These are phyloP conservation scores for Vaccinium vitisidaea DNA, from an alignment of 148 eudicot species.

Conservation along the genomic window DNA sequence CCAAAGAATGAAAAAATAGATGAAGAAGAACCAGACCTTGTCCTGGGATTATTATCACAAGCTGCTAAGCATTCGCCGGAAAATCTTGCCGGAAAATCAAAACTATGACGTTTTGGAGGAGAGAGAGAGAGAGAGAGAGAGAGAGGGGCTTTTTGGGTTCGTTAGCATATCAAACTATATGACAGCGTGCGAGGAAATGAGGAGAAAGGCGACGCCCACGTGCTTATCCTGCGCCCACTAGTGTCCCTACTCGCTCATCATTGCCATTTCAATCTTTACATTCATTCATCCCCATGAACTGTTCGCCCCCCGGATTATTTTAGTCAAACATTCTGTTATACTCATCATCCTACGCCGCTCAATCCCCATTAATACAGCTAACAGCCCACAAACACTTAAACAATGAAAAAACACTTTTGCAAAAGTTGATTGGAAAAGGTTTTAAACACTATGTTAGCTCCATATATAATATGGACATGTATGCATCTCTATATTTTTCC, in stretches of 20 bases:
- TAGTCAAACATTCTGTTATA: conserved; percentile 23
- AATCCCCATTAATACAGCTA: neutral
- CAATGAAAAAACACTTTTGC: neutral
- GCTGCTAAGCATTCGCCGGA: conserved; percentile 21
- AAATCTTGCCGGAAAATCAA: neutral
- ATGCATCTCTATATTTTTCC: neutral
- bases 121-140: neutral
- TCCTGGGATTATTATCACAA: conserved; percentile 11
- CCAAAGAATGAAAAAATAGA: no score
- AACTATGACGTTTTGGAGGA: neutral
- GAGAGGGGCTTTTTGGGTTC: conserved; percentile 5
- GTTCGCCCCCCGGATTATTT: conserved; percentile 12
- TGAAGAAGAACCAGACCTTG: neutral
- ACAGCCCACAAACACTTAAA: neutral
- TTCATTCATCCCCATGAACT: neutral
- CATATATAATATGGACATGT: neutral
- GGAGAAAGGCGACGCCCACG: conserved; percentile 42
- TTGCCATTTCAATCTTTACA: conserved; percentile 20
- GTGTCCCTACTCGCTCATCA: conserved; percentile 26
- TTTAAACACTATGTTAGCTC: neutral
- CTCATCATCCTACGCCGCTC: conserved; percentile 28
- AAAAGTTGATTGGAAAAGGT: neutral
- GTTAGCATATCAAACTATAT: neutral
- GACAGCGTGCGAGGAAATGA: conserved; percentile 32
- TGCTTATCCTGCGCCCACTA: conserved; percentile 46